phyloP scores from a whole-genome alignment of 2,329 filamentous ascomycete species.

The Apiospora rasikravindrae region DNA sequence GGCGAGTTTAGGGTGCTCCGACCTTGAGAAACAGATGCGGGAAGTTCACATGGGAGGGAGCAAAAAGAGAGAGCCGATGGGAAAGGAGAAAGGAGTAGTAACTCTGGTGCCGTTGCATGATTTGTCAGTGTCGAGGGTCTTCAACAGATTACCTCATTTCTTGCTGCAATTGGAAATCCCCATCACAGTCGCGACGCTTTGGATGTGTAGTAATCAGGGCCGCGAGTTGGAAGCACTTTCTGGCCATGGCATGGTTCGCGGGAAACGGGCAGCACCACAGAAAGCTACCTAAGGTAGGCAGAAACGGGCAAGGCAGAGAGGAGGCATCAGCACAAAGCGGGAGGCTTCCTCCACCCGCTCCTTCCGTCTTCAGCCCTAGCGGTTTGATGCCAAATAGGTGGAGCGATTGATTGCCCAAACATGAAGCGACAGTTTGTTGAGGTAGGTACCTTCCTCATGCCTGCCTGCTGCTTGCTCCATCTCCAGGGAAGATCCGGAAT shows the following conservation, averaged over 20 bases:
- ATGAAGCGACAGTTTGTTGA: too few species aligned
- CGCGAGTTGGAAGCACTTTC: not conserved
- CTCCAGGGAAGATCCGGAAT: conserved; percentile 2
- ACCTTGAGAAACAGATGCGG: not conserved
- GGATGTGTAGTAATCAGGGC: not conserved
- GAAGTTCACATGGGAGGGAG: not conserved
- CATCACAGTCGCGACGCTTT: not conserved
- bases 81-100: not conserved
- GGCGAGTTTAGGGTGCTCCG: not conserved
- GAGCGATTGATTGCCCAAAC: too few species aligned
- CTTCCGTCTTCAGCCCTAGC: not conserved
- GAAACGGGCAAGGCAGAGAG: conserved; percentile 6
- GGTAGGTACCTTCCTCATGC: not conserved
- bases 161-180: not conserved
- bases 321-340: conserved; percentile 2
- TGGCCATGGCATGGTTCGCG: conserved; percentile 6
- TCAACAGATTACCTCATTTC: conserved; percentile 11
- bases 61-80: too few species aligned
- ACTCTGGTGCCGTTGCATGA: not conserved
- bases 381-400: not conserved
- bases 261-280: not conserved
- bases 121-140: not conserved
- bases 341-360: conserved; percentile 12
- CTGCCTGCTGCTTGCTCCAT: too few species aligned
- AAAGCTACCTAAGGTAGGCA: not conserved